Evolutionary conservation across 148 eudicot genomes (phyloP).

Genomic region (Cornus controversa): DNA sequence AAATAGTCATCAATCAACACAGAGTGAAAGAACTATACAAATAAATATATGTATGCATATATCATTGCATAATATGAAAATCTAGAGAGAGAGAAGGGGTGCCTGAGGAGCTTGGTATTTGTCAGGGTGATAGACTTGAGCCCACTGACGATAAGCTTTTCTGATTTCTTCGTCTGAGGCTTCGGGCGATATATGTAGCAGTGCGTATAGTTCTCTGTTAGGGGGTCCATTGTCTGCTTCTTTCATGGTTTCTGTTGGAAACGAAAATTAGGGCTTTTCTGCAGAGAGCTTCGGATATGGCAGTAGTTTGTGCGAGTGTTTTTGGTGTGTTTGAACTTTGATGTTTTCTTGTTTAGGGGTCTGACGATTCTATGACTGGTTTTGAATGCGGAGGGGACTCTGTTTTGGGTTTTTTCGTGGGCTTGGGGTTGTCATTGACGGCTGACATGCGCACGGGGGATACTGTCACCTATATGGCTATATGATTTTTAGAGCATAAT

Average conservation of each 20-base stretch:
- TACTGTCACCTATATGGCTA: too few species aligned
- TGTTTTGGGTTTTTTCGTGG: too few species aligned
- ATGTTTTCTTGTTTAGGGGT: not conserved
- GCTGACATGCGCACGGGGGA: too few species aligned
- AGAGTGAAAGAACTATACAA: too few species aligned
- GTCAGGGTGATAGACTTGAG: slow-evolving; percentile 94
- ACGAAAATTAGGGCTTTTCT: slow-evolving; percentile 4
- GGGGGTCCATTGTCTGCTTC: slow-evolving; percentile 28
- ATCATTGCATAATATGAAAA: not conserved
- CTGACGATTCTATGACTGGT: not conserved
- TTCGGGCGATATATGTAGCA: slow-evolving; percentile 81
- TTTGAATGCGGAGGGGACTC: not conserved
- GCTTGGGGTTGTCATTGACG: too few species aligned
- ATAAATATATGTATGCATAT: too few species aligned
- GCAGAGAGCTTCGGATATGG: not conserved
- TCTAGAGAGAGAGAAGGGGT: slow-evolving; percentile 1
- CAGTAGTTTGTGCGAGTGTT: not conserved
- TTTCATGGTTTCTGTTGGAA: slow-evolving; percentile 35
- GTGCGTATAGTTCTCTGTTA: slow-evolving; percentile 74
- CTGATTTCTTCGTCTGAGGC: slow-evolving; percentile 91
- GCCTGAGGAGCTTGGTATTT: slow-evolving; percentile 77
- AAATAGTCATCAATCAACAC: not conserved
- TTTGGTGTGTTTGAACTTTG: too few species aligned
- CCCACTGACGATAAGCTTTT: slow-evolving; percentile 98
- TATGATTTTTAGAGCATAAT: too few species aligned